Evolutionary conservation across 768 basidiomycete species (phyloP).

Genomic region (Macrolepiota albuminosa): DNA sequence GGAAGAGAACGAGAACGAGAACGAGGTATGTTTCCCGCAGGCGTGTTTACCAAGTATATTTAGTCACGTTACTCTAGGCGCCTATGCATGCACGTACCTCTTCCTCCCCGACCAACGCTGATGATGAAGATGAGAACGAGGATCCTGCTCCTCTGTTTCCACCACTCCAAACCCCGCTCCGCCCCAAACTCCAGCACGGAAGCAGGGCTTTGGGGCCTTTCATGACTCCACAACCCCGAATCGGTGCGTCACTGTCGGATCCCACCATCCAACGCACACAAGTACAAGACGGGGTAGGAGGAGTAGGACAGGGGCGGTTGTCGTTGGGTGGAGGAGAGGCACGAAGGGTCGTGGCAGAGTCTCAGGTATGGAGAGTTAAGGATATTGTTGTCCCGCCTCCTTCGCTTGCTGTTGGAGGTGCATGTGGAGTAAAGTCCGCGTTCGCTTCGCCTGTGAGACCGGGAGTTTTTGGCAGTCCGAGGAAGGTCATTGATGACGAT

Average conservation of each 20-base stretch:
- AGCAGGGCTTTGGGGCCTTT: constrained; percentile 33
- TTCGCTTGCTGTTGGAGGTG: not conserved
- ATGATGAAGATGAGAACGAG: constrained; percentile 13
- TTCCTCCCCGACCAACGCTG: not conserved
- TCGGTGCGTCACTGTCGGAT: not conserved
- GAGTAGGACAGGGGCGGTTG: constrained; percentile 19
- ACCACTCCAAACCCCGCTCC: constrained; percentile 24
- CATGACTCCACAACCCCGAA: constrained; percentile 51
- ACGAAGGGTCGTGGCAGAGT: constrained; percentile 32
- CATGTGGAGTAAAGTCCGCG: not conserved
- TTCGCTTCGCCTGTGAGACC: not conserved
- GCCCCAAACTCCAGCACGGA: constrained; percentile 3
- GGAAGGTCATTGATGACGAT: constrained; percentile 33
- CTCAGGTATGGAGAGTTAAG: constrained; percentile 51
- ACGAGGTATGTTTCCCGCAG: constrained; percentile 7
- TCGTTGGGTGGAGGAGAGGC: constrained; percentile 45
- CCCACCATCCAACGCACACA: not conserved
- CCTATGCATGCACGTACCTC: not conserved
- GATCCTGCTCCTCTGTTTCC: constrained; percentile 16
- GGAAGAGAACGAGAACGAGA: constrained; percentile 3
- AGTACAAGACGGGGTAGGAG: not conserved
- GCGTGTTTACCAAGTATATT: not conserved
- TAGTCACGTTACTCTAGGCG: not conserved
- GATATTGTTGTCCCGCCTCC: constrained; percentile 45
- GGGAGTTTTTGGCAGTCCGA: not conserved